A percentile compares a stretch with the other conserved stretches of the same genome.
phyloP scores from a whole-genome alignment of 495 filamentous ascomycete genomes.

The Xylaria intraflava region DNA sequence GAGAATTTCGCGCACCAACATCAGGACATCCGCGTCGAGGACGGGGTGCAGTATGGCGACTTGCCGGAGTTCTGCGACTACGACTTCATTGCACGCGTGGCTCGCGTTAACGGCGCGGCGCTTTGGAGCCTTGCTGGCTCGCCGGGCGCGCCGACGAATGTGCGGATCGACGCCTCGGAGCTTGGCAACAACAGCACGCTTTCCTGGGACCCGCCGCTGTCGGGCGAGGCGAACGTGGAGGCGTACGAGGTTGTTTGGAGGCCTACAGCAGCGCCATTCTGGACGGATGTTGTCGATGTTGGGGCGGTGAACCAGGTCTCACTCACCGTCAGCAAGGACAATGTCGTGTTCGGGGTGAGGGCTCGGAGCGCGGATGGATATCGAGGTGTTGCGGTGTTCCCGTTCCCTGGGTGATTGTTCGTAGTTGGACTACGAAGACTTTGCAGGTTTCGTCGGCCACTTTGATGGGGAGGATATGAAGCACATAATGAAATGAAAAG shows the following conservation, averaged over 20 bases:
- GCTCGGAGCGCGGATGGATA: constrained; percentile 39
- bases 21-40: constrained; percentile 37
- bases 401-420: constrained; percentile 14
- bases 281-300: constrained; percentile 38
- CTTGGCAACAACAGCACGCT: constrained; percentile 42
- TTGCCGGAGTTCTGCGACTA: constrained; percentile 47
- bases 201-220: constrained; percentile 30
- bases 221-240: constrained; percentile 17
- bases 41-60: constrained; percentile 47
- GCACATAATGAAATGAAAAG: too few relatives aligned
- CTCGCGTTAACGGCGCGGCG: constrained; percentile 42
- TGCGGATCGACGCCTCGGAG: constrained; percentile 36
- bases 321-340: constrained; percentile 45
- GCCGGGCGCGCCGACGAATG: constrained; percentile 38
- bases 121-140: constrained; percentile 45
- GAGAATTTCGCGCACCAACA: constrained; percentile 51
- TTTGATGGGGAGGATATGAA: too few relatives aligned
- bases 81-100: constrained; percentile 45
- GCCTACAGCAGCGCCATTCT: constrained; percentile 36
- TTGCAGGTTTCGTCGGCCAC: too few relatives aligned
- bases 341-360: constrained; percentile 46
- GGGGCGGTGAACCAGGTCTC: constrained; percentile 32
- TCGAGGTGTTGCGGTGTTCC: constrained; percentile 24
- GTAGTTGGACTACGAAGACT: not conserved
- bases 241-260: constrained; percentile 49